Base-by-base conservation (phyloP, 768 basidiomycete genomes). In the Dentipellis sp. region DNA sequence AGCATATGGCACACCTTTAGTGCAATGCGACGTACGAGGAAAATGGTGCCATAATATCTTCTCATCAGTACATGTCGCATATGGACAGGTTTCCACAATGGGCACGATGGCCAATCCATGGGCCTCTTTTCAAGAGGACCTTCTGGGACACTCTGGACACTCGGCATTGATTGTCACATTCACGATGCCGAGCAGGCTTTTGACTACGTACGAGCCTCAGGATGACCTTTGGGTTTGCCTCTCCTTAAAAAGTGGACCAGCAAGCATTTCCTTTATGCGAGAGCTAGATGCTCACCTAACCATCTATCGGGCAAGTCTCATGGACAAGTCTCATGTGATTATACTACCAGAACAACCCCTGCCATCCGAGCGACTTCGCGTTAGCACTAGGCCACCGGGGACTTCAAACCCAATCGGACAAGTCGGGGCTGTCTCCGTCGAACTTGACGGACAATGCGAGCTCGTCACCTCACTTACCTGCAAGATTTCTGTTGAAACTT, bases 151-250 rank as follows among this genome's bases (percentile, higher is more conserved):
- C 56, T 23, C 49, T 9, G 67, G 66, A 4, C 29, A 17, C 3
- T 38, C 56, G 22, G 53, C 45, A 2, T 36, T 67, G 16, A 49
- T 60, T 10, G 64, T 58, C 10, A 55, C 67, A 2, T 66, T 68
- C 45, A 56, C 59, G 39, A 56, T 72, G 39, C 67, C 72, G 0
- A 57, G 59, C 50, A 52, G 66, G 8, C 58, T 73, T 9, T 34
- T 55, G 34, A 57, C 67, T 12, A 14, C n/a, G 4, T 17, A 45
- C n/a, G 42, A 45, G 12, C 42, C 42, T 16, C 42, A 54, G 16
- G n/a, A 45, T 3, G 12, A 10, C 19, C 42, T 45, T 6, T n/a
- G 3, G 2, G 12, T 45, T 4, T 16, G 19, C 6, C 42, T 45
- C 9, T 45, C 42, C 0, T 19, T 45, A 2, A 16, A 19, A 8